Base-by-base conservation (phyloP, 1,139 yeast genomes). In the Geotrichum macrosporum region DNA sequence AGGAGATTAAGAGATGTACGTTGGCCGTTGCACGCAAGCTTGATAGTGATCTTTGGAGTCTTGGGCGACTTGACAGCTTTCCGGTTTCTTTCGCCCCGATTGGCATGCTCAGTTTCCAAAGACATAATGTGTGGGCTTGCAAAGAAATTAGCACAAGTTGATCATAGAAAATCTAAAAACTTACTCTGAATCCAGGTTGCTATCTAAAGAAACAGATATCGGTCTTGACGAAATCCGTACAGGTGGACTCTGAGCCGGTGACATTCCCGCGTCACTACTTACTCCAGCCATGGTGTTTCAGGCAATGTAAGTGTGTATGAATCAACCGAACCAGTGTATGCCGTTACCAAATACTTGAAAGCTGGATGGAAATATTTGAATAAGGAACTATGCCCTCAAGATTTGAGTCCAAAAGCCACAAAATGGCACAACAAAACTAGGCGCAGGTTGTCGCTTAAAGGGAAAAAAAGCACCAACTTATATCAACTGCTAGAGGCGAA, bases 151-250 rank as follows among this genome's bases (percentile, higher is more conserved):
- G 27, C n/a, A n/a, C n/a, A n/a, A n/a, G n/a, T n/a, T n/a, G n/a
- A n/a, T n/a, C 27, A 24, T 8, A 6, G 10, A 8, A 24, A 35
- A 35, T 18, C n/a, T 12, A 8, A 13, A 8, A 35, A 22, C 39
- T 12, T 22, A 35, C 39, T 35, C 39, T 8, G 39, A 35, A 10
- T 35, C 30, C 8, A 27, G 24, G 24, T 35, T n/a, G 10, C 24
- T 31, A 6, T n/a, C 6, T 18, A 13, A 16, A 10, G 38, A 24
- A 8, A 15, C 24, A 4, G 38, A 35, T 13, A 19, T 35, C 24
- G 10, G 24, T 12, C 27, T 18, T 22, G n/a, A 15, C 18, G 13
- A 15, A 19, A 24, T 20, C 13, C 38, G 27, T 10, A 15, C 3
- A 8, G 16, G 12, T 6, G 27, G 27, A 19, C 10, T 18, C 10